Evolutionary conservation across 2,329 filamentous ascomycete species (phyloP), one percentile per base, ranked within the genome.

Genomic region (Geosmithia flava): DNA sequence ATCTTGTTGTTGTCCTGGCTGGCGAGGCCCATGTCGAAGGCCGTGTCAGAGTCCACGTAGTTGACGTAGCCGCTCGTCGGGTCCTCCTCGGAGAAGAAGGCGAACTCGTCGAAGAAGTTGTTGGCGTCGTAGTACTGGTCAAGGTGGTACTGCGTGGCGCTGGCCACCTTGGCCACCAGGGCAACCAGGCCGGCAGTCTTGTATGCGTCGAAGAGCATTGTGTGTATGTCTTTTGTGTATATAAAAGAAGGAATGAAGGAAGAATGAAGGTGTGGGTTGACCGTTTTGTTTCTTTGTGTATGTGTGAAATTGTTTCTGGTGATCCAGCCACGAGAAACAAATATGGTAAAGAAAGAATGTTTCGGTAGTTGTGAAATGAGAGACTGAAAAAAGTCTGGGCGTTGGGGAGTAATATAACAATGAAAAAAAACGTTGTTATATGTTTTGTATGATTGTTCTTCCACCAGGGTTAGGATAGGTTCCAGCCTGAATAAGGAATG

Each of bases 51-150:
- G 53, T 76, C 68, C 48, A 81, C 73, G 57, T 89, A 93, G 51
- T 77, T 66, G 55, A 93, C 87, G 56, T 81, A 87, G 30, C 87
- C 87, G 52, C 81, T 56, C 2, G 87, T 93, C 0, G 87, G 87
- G 57, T 93, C 87, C 0, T 64, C 50, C 3, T 61, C 64, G 47
- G 60, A 67, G 63, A 74, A 81, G 64, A 82, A 81, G 49, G 70
- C 66, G 56, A 79, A 79, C 47, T 65, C 62, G 19, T 67, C 54
- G 60, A 79, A 79, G 62, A 80, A 80, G 66, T 79, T 80, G 58
- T 59, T 65, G 7, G 58, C 49, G 60, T 78, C 68, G 61, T 68
- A 80, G 42, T 62, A 58, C 54, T 72, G 70, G 48, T 67, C 60
- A 46, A 78, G 64, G 11, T 57, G 59, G 59, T 79, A 80, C 47